Base-by-base conservation (phyloP, 2,329 filamentous ascomycete species). In the Rosellinia necatrix region DNA sequence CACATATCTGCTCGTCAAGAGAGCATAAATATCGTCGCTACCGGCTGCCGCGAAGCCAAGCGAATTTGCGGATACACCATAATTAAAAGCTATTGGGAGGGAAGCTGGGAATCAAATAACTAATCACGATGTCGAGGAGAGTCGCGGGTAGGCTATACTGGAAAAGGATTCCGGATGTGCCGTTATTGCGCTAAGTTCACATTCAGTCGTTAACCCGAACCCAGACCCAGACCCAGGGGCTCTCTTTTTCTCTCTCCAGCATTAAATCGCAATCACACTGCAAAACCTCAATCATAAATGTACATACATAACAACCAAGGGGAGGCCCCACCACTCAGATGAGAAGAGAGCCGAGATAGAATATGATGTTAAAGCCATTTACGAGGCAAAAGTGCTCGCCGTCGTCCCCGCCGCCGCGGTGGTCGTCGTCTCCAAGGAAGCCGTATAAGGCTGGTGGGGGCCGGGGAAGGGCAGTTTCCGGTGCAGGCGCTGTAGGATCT, bases 1-100 rank as follows among this genome's bases (percentile, higher is more conserved):
- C 71, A 86, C 96, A 62, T 99, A 99, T 72, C 83, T 99, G 59
- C 82, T 97, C 58, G 80, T 96, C 66, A 99, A 97, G 85, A 96
- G 96, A 86, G 93, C 58, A 69, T 64, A 22, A 27, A n/a, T 12
- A 15, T n/a, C 15, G 30, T 24, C 15, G 46, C 48, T n/a, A 24
- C 41, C 46, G 2, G 30, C 37, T 38, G 24, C 34, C 22, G 44
- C 40, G 43, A 21, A 40, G 30, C 17, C 13, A 38, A 22, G 24
- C 4, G 9, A 21, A 12, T 12, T 34, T 30, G 51, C 53, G 32
- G 53, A 21, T 41, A 53, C 49, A 56, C 52, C 46, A 58, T 46
- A 17, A 50, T 62, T 32, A 59, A 53, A 48, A 49, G n/a, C 49
- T 58, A 42, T 55, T 55, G 43, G 24, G 47, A 44, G 53, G 35